Conservation (phyloP, 1,284 basidiomycete species). For the Coniferiporia sulphurascens region DNA sequence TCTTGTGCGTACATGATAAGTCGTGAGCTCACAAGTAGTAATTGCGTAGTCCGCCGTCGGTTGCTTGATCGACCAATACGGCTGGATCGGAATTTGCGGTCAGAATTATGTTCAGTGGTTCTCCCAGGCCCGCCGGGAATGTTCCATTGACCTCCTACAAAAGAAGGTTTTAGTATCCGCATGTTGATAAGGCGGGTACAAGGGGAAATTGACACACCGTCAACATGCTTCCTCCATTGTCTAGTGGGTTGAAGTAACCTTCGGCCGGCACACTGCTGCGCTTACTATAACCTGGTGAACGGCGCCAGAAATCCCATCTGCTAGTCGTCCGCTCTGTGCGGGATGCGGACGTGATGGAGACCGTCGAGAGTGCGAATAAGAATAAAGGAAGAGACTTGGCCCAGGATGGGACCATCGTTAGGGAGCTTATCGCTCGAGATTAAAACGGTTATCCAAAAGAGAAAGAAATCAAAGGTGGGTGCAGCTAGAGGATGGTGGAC, state of each 20-base stretch:
- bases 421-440: background rate
- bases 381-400: background rate
- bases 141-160: slow-evolving; percentile 53
- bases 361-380: background rate
- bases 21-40: slow-evolving; percentile 49
- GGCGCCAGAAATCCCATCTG: background rate
- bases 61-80: slow-evolving; percentile 61
- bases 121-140: slow-evolving; percentile 73
- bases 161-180: background rate
- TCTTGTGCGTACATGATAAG: background rate
- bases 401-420: background rate
- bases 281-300: background rate
- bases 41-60: slow-evolving; percentile 74
- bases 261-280: slow-evolving; percentile 17
- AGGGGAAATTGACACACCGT: slow-evolving; percentile 35
- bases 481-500: background rate
- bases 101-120: slow-evolving; percentile 87
- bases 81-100: slow-evolving; percentile 73
- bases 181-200: slow-evolving; percentile 27
- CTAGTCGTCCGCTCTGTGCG: background rate
- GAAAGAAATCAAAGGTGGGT: background rate
- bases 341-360: background rate
- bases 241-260: slow-evolving; percentile 43
- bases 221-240: slow-evolving; percentile 41
- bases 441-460: background rate